Evolutionary conservation across 169 alveolate species (phyloP).

Genomic region (Plasmodium vivax): DNA sequence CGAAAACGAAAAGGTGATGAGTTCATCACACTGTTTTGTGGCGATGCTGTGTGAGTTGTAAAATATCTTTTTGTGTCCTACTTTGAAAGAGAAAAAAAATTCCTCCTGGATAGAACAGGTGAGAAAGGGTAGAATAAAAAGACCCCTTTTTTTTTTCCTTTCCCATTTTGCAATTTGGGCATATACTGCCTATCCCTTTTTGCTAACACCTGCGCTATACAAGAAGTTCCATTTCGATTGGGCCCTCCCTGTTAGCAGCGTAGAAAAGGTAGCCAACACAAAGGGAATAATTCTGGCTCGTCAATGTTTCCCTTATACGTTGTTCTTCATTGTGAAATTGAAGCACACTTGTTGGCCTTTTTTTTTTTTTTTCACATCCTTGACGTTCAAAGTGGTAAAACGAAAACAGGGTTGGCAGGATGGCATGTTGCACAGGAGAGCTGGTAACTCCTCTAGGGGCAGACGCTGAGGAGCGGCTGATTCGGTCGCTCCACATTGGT

Average conservation of each 20-base stretch:
- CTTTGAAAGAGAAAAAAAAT: not conserved
- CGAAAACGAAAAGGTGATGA: not conserved
- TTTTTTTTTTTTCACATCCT: too few relatives aligned
- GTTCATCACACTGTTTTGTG: not conserved
- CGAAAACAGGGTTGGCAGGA: not conserved
- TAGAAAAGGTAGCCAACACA: not conserved
- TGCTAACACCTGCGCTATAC: not conserved
- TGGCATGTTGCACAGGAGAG: not conserved
- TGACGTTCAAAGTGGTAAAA: not conserved
- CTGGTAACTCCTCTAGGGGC: not conserved
- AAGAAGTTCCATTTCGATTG: not conserved
- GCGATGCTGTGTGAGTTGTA: not conserved
- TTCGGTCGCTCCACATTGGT: not conserved
- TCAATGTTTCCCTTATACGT: not conserved
- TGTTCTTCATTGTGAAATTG: not conserved
- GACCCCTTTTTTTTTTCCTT: not conserved
- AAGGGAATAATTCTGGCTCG: not conserved
- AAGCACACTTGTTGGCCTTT: not conserved
- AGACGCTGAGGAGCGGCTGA: not conserved
- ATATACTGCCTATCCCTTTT: not conserved
- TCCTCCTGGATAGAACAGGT: not conserved
- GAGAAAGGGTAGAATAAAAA: not conserved
- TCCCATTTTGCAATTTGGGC: not conserved
- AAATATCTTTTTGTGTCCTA: not conserved
- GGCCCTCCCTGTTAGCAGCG: not conserved